Evolutionary conservation across 768 basidiomycete genomes (phyloP), one percentile per base, ranked within the genome.

Genomic region (Boletellus emodensis): DNA sequence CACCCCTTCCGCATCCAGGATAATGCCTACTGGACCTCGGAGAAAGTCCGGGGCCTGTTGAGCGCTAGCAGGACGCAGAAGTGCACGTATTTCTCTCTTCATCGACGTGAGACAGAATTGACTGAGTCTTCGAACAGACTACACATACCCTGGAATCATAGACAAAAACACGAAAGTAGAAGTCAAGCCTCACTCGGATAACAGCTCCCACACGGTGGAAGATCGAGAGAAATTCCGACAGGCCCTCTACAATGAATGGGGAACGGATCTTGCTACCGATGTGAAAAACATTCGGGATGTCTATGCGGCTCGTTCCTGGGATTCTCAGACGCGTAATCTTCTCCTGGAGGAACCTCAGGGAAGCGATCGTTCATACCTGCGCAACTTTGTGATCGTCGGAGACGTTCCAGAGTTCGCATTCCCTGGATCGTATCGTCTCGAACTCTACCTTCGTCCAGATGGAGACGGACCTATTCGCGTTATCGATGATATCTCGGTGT

Each of bases 341-440:
- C 30, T 44, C 18, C 9, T 44, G 32, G 17, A 32, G 33, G 6
- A 32, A 32, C 12, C 12, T 4, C 6, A 32, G 18, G 10, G n/a
- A 4, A 22, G 18, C 8, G 41, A n/a, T 0, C 4, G 4, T 7
- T 28, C 41, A 0, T 18, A 39, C 12, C 28, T 60, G 39, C 59
- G 55, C 33, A 44, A 51, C 12, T 60, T 47, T 34, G 15, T 6
- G 8, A 6, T 61, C 9, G 8, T 37, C 3, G 59, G 47, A 10
- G 2, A 44, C 0, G 10, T 60, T 2, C 59, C 52, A 14, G 59
- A 61, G 40, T 61, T 61, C 17, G 55, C 59, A 9, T 58, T 47
- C 49, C 6, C 44, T 6, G 59, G 59, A 40, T 60, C 59, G 28
- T 46, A 60, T 10, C 55, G 55, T 37, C 59, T 60, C 33, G 59